These are phyloP conservation scores for Neophaeococcomyces aloes DNA, from an alignment of 2,329 filamentous ascomycete genomes.

Conservation along the genomic window DNA sequence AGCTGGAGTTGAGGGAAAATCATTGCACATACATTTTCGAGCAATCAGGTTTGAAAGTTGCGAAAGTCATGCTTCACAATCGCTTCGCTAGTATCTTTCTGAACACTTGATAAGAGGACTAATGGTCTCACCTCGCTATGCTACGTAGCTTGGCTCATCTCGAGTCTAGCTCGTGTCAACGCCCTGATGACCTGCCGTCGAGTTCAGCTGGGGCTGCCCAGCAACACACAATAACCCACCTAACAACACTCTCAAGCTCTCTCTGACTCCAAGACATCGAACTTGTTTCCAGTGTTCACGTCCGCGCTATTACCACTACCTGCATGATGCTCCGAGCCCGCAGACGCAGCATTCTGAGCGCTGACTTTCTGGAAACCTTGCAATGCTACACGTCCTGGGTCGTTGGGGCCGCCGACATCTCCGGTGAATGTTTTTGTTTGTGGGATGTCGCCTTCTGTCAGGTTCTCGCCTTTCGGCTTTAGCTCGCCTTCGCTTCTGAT, in stretches of 20 bases:
- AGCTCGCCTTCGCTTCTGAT: slow-evolving; percentile 22
- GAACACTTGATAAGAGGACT: no score
- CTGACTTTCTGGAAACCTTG: slow-evolving; percentile 25
- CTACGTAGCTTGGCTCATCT: no score
- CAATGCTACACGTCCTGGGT: slow-evolving; percentile 43
- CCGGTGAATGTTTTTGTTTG: slow-evolving; percentile 42
- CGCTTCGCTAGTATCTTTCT: no score
- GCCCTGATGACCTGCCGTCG: background rate
- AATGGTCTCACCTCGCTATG: no score
- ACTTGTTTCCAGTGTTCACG: slow-evolving; percentile 9
- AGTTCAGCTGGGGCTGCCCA: background rate
- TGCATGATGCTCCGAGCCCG: slow-evolving; percentile 21
- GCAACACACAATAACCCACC: background rate
- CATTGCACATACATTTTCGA: no score
- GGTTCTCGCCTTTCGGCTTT: slow-evolving; percentile 43
- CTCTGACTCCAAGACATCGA: slow-evolving; percentile 14
- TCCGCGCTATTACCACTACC: slow-evolving; percentile 16
- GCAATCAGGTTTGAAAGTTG: no score
- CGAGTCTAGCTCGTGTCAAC: no score
- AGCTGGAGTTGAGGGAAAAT: no score
- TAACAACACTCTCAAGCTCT: slow-evolving; percentile 11
- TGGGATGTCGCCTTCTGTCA: slow-evolving; percentile 34
- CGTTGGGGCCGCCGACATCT: slow-evolving; percentile 45
- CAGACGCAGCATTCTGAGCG: slow-evolving; percentile 23
- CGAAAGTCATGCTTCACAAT: no score